Percentiles rank a stretch among this genome's conserved stretches.
Evolutionary conservation across 2,329 filamentous ascomycete genomes (phyloP).

Genomic region (Arthrobotrys megalospora): DNA sequence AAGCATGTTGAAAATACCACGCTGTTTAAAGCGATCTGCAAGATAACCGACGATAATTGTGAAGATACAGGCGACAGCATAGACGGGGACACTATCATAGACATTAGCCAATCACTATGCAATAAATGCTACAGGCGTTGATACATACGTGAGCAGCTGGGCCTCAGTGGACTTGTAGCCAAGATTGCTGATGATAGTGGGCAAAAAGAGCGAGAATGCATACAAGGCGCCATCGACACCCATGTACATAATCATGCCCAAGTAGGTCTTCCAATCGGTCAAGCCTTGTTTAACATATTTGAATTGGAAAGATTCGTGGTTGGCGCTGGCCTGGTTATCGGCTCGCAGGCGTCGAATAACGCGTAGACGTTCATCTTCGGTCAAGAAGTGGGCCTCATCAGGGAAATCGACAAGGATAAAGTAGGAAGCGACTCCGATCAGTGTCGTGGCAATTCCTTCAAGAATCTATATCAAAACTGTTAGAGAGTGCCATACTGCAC

Average conservation of each 20-base stretch:
- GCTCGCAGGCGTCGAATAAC: conserved; percentile 79
- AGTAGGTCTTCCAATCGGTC: conserved; percentile 88
- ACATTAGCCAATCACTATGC: not conserved
- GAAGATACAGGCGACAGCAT: conserved; percentile 78
- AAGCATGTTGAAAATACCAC: conserved; percentile 84
- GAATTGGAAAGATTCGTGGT: conserved; percentile 82
- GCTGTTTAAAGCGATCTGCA: conserved; percentile 80
- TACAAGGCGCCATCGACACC: conserved; percentile 63
- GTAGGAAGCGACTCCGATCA: conserved; percentile 78
- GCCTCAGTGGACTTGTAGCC: conserved; percentile 74
- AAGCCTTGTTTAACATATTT: conserved; percentile 80
- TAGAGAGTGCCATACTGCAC: not conserved
- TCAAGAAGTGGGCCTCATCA: conserved; percentile 80
- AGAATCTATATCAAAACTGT: conserved; percentile 69
- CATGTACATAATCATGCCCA: conserved; percentile 71
- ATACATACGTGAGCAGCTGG: conserved; percentile 78
- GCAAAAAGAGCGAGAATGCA: conserved; percentile 77
- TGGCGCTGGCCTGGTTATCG: conserved; percentile 82
- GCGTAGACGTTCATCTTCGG: conserved; percentile 77
- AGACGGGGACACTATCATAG: conserved; percentile 73
- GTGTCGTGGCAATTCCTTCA: conserved; percentile 79
- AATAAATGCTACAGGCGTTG: not conserved
- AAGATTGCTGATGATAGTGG: conserved; percentile 79
- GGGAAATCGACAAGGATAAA: conserved; percentile 89
- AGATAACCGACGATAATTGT: conserved; percentile 80